Percentiles rank a stretch among this genome's conserved stretches.
phyloP scores from a whole-genome alignment of 2,329 filamentous ascomycete species.

The Aspergillus udagawae region DNA sequence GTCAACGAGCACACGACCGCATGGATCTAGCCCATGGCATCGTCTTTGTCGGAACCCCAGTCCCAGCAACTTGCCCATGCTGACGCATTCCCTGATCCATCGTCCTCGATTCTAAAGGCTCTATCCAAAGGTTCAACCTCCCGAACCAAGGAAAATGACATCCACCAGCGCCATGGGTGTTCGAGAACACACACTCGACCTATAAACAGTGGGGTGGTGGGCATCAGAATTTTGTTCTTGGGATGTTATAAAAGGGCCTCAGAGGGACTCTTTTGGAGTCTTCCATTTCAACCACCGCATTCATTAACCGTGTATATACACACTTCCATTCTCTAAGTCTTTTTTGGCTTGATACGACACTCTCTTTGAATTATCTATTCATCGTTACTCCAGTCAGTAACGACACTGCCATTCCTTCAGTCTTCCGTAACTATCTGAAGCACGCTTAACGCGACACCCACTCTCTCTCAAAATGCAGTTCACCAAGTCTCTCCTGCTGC shows the following conservation, averaged over 20 bases:
- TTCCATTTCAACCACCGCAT: neutral
- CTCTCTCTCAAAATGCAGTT: constrained; percentile 23
- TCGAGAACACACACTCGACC: neutral
- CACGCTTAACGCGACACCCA: neutral
- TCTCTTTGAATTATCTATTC: neutral
- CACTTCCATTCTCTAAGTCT: neutral
- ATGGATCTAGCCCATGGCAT: neutral
- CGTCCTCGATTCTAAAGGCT: neutral
- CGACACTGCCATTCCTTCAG: neutral
- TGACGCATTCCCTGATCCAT: neutral
- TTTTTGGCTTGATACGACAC: neutral
- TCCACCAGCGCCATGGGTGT: neutral
- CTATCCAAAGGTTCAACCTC: neutral
- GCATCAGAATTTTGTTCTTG: neutral
- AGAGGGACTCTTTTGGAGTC: neutral
- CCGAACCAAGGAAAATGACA: neutral
- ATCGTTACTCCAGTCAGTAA: neutral
- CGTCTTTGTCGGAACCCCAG: neutral
- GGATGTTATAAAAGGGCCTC: neutral
- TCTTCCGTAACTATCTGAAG: neutral
- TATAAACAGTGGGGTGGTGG: neutral
- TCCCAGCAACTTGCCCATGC: neutral
- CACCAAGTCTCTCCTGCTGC: constrained; percentile 27
- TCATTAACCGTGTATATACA: neutral
- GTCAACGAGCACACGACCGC: neutral